Evolutionary conservation across 352 stramenopile species (phyloP), one percentile per base, ranked within the genome.

Genomic region (Phytophthora tentaculata): DNA sequence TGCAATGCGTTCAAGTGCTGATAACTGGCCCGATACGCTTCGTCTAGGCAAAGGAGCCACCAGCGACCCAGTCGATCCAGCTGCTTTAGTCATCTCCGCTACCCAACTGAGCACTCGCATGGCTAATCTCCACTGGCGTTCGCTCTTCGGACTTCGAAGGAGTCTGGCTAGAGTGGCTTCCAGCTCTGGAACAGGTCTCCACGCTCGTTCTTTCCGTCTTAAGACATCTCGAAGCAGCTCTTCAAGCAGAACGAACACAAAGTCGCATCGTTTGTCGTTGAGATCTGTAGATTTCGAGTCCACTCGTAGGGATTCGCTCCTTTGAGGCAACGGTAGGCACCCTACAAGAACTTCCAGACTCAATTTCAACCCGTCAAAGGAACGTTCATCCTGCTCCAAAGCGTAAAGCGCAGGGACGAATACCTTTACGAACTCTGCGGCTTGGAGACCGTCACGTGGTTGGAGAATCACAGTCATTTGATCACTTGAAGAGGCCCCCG

Each of bases 41-140:
- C 56, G 71, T 22, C 51, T 67, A 17, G 67, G 50, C 48, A 64
- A 19, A 12, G 61, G 55, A 48, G 56, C 9, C 29, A 73, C 39
- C 4, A 23, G 41, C 19, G 50, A 48, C 4, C 60, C 49, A 50
- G 39, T 51, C 9, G 39, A 17, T 41, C 23, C 45, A 4, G 41
- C n/a, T 16, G 43, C 24, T 19, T 65, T 76, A 0, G 57, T 12
- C 20, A 73, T 69, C 13, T 67, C 55, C 14, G 64, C 66, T 14
- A 87, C 17, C 48, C 68, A 84, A 41, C 58, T 79, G 28, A 89
- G 64, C 19, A 89, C 80, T 13, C 71, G 70, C 16, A 84, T 68
- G 2, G 66, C 58, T 1, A 78, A 67, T 56, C 71, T 44, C 84
- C 84, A 92, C 43, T 79, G 69, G 0, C 20, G n/a, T 10, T 73